Evolutionary conservation across 257 asterid genomes (phyloP).

Genomic region (Penstemon barbatus): DNA sequence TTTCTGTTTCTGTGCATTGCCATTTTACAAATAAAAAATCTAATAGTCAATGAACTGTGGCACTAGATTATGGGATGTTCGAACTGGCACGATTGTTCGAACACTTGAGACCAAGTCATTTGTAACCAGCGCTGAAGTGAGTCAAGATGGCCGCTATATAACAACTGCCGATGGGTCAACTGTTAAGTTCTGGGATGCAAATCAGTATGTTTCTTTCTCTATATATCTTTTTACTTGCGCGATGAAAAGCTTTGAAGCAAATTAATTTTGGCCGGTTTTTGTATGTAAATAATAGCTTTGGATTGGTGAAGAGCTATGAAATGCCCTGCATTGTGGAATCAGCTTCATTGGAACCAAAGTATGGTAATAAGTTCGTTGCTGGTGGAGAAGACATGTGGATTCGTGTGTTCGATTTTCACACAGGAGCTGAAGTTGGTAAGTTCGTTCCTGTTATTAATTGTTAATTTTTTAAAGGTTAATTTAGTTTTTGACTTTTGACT

Average conservation of each 20-base stretch:
- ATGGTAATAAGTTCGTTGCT: slow-evolving; percentile 83
- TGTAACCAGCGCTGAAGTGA: slow-evolving; percentile 95
- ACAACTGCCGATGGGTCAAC: slow-evolving; percentile 90
- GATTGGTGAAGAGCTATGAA: slow-evolving; percentile 76
- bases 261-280: slow-evolving; percentile 2
- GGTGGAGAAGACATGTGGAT: slow-evolving; percentile 99
- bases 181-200: slow-evolving; percentile 96
- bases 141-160: slow-evolving; percentile 92
- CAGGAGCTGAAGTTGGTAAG: slow-evolving; percentile 81
- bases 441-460: background rate
- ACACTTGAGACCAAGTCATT: slow-evolving; percentile 85
- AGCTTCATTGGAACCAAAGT: slow-evolving; percentile 89
- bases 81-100: slow-evolving; percentile 81
- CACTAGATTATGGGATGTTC: slow-evolving; percentile 91
- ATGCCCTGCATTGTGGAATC: slow-evolving; percentile 92
- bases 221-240: background rate
- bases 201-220: slow-evolving; percentile 58
- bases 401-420: slow-evolving; percentile 80
- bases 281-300: slow-evolving; percentile 54
- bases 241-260: background rate
- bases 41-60: slow-evolving; percentile 19
- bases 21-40: slow-evolving; percentile 6
- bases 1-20: background rate
- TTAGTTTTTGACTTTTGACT: background rate
- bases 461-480: background rate